Conservation (phyloP, 768 basidiomycete genomes). For the Leucogyrophana mollusca region DNA sequence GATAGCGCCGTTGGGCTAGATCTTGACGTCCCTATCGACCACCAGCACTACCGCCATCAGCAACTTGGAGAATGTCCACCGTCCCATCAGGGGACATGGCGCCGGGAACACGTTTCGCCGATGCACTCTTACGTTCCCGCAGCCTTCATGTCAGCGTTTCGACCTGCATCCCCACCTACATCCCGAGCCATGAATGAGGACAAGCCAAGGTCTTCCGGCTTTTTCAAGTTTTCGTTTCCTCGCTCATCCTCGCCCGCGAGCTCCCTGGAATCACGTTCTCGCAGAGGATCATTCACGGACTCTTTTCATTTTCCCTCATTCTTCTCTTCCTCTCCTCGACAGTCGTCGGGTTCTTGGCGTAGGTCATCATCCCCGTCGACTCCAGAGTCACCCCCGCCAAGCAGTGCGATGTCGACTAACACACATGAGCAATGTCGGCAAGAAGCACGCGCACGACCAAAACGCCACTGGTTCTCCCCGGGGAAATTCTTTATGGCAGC, state of each 20-base stretch:
- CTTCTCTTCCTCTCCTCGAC: slow-evolving; percentile 26
- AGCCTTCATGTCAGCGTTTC: slow-evolving; percentile 24
- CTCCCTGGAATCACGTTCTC: slow-evolving; percentile 23
- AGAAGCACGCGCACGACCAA: slow-evolving; percentile 35
- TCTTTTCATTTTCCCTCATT: slow-evolving; percentile 48
- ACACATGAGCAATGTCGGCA: slow-evolving; percentile 33
- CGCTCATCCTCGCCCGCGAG: slow-evolving; percentile 28
- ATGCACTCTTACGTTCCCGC: slow-evolving; percentile 23
- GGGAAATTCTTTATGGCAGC: slow-evolving; percentile 48
- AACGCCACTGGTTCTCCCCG: slow-evolving; percentile 55
- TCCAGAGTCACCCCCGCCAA: slow-evolving; percentile 30
- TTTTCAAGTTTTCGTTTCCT: slow-evolving; percentile 35
- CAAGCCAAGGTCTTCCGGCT: slow-evolving; percentile 32
- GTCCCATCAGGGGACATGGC: slow-evolving; percentile 30
- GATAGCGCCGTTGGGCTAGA: slow-evolving; percentile 32
- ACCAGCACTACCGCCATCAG: slow-evolving; percentile 17
- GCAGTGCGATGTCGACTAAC: slow-evolving; percentile 22
- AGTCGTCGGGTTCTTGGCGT: slow-evolving; percentile 28
- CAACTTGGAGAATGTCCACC: slow-evolving; percentile 28
- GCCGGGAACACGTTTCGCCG: slow-evolving; percentile 25
- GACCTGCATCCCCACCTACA: slow-evolving; percentile 22
- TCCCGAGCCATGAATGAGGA: slow-evolving; percentile 28
- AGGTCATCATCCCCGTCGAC: slow-evolving; percentile 41
- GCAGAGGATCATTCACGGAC: slow-evolving; percentile 32
- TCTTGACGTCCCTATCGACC: slow-evolving; percentile 29